Percentiles rank a stretch among this genome's conserved stretches.
These are phyloP conservation scores for Sordariomycetes sp. DNA, from an alignment of 2,329 filamentous ascomycete genomes.

Conservation along the genomic window DNA sequence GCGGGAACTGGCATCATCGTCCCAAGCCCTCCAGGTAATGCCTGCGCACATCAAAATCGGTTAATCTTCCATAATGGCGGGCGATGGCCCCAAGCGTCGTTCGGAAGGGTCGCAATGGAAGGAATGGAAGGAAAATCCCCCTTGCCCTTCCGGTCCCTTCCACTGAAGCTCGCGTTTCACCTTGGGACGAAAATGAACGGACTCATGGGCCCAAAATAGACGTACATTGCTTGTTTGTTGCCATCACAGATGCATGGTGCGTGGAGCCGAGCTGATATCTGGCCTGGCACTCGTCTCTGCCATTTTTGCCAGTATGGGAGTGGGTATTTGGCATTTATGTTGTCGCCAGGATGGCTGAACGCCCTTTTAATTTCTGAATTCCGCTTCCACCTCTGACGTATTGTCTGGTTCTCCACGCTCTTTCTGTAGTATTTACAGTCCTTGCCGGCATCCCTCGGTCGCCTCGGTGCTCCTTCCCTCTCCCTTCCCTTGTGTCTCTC, in stretches of 20 bases:
- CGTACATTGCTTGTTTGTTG: not conserved
- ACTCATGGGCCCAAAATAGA: not conserved
- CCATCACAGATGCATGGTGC: not conserved
- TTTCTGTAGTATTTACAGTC: constrained; percentile 1
- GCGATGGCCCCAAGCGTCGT: not conserved
- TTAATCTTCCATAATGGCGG: constrained; percentile 4
- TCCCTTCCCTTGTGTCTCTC: not conserved
- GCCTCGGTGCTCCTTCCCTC: not conserved
- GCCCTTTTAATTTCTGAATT: constrained; percentile 4
- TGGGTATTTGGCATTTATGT: constrained; percentile 2
- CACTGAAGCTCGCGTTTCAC: constrained; percentile 1
- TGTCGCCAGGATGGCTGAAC: constrained; percentile 4
- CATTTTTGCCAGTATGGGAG: constrained; percentile 5
- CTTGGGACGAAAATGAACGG: not conserved
- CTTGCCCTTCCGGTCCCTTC: constrained; percentile 1
- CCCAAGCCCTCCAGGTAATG: not conserved
- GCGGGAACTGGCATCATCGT: constrained; percentile 1
- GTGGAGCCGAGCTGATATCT: not conserved
- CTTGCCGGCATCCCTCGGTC: not conserved
- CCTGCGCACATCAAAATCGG: constrained; percentile 5
- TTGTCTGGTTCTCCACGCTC: not conserved
- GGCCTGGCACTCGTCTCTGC: constrained; percentile 1
- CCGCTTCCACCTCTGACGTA: not conserved
- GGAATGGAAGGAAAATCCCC: constrained; percentile 5
- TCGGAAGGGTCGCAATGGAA: constrained; percentile 4